Percentiles rank a stretch among this genome's conserved stretches.
These are phyloP conservation scores for Hymenoscyphus infarciens DNA, from an alignment of 2,329 filamentous ascomycete genomes.

Conservation along the genomic window DNA sequence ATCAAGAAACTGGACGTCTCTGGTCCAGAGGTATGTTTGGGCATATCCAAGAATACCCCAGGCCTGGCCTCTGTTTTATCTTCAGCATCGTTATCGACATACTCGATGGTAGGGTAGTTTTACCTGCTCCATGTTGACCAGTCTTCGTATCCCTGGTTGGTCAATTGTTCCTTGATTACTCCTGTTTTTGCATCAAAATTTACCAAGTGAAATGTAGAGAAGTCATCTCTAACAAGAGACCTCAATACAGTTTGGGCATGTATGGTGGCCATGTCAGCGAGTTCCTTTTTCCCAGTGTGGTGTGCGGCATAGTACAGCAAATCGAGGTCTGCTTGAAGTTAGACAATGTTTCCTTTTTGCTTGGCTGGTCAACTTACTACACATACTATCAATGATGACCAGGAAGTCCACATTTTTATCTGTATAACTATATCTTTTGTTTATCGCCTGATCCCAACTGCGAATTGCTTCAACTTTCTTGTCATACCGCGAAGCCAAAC, in stretches of 20 bases:
- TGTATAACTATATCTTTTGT: slow-evolving; percentile 17
- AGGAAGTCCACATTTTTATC: slow-evolving; percentile 27
- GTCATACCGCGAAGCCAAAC: slow-evolving; percentile 32
- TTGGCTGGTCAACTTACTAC: slow-evolving; percentile 22
- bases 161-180: slow-evolving; percentile 36
- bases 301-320: slow-evolving; percentile 35
- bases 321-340: slow-evolving; percentile 31
- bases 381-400: slow-evolving; percentile 36
- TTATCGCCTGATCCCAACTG: slow-evolving; percentile 39
- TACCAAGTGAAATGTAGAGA: slow-evolving; percentile 38
- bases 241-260: slow-evolving; percentile 37
- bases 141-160: slow-evolving; percentile 40
- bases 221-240: slow-evolving; percentile 35
- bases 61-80: slow-evolving; percentile 21
- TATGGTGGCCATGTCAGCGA: slow-evolving; percentile 34
- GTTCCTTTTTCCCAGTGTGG: slow-evolving; percentile 30
- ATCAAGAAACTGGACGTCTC: slow-evolving; percentile 27
- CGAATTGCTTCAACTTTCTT: slow-evolving; percentile 26
- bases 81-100: not conserved
- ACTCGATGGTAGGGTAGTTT: not conserved
- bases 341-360: not conserved
- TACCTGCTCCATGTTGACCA: slow-evolving; percentile 38
- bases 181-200: slow-evolving; percentile 40
- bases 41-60: slow-evolving; percentile 33
- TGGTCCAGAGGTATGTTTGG: slow-evolving; percentile 41